Base-by-base conservation (phyloP, 345 rosid genomes). In the Sonneratia caseolaris region DNA sequence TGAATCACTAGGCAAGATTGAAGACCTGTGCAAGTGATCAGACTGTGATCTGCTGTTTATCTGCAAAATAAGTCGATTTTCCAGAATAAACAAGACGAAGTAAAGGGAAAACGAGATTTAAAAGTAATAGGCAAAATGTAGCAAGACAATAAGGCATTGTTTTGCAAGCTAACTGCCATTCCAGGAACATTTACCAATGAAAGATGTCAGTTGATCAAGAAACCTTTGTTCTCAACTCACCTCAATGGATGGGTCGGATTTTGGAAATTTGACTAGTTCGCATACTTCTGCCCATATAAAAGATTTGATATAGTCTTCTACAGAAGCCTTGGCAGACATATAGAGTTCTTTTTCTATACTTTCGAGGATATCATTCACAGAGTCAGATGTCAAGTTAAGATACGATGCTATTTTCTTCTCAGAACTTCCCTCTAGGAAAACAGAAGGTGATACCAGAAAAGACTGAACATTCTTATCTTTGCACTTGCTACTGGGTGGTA, bases 261-360 rank as follows among this genome's bases (percentile, higher is more conserved):
- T 77, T 5, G 78, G 71, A 74, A 73, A 69, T 73, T 42, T 78
- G 70, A 75, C 75, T 32, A 81, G 55, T 66, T 80, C 79, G 59
- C 73, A 72, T 6, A 76, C 83, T 79, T 83, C 95, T 71, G 81
- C 87, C 78, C 84, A 67, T 40, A 96, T 74, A 76, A 91, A 82
- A 79, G 10, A 66, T 74, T 80, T 68, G 74, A 78, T 68, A 85
- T 87, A 89, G 22, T 85, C 81, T 55, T 71, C 74, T 80, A 87
- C 62, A 70, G 75, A 73, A 59, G 66, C 72, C 86, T 80, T 78
- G 51, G 83, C 76, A 81, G 91, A 88, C 68, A 73, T 38, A 80
- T 84, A 77, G 74, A 96, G 89, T 81, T 91, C 92, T 57, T 78
- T 78, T 81, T 79, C 88, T 38, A 91, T 84, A 77, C 74, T 75